Conservation (phyloP, 106 monocot species). For the Acanthochlamys bracteata region DNA sequence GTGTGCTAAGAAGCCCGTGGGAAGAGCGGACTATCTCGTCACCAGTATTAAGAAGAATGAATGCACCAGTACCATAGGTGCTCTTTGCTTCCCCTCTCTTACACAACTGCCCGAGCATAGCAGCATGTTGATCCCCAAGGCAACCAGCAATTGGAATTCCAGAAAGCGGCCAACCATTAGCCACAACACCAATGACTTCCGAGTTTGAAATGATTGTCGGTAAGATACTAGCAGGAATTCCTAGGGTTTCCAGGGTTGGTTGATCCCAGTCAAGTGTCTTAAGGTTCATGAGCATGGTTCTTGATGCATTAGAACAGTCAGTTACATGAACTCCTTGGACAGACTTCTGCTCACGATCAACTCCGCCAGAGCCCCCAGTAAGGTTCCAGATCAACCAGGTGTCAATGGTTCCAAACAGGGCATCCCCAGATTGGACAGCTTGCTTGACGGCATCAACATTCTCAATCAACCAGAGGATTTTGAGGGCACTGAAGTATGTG, state of each 20-base stretch:
- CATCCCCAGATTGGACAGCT: slow-evolving; percentile 53
- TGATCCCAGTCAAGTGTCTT: slow-evolving; percentile 74
- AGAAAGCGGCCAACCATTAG: slow-evolving; percentile 67
- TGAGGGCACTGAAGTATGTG: slow-evolving; percentile 90
- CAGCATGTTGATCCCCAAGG: slow-evolving; percentile 90
- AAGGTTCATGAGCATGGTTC: slow-evolving; percentile 96
- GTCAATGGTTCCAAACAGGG: slow-evolving; percentile 84
- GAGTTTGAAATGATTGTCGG: slow-evolving; percentile 86
- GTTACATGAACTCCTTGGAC: slow-evolving; percentile 72
- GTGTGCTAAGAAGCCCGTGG: slow-evolving; percentile 60
- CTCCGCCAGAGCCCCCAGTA: slow-evolving; percentile 46
- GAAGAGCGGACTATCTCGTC: slow-evolving; percentile 43
- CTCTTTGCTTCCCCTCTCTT: slow-evolving; percentile 79
- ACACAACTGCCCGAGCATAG: slow-evolving; percentile 89
- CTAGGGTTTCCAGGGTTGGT: slow-evolving; percentile 51
- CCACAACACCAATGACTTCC: slow-evolving; percentile 53
- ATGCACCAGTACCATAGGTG: slow-evolving; percentile 92
- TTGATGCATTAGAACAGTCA: slow-evolving; percentile 82
- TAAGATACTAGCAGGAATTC: slow-evolving; percentile 53
- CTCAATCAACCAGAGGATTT: slow-evolving; percentile 87
- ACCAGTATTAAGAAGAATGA: slow-evolving; percentile 86
- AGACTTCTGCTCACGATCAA: slow-evolving; percentile 8
- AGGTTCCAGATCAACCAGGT: slow-evolving; percentile 97
- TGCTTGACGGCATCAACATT: slow-evolving; percentile 56
- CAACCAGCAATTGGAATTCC: slow-evolving; percentile 76